Percentiles rank a stretch among this genome's conserved stretches.
Conservation (phyloP, 352 stramenopile genomes). For the Phytophthora pisi region DNA sequence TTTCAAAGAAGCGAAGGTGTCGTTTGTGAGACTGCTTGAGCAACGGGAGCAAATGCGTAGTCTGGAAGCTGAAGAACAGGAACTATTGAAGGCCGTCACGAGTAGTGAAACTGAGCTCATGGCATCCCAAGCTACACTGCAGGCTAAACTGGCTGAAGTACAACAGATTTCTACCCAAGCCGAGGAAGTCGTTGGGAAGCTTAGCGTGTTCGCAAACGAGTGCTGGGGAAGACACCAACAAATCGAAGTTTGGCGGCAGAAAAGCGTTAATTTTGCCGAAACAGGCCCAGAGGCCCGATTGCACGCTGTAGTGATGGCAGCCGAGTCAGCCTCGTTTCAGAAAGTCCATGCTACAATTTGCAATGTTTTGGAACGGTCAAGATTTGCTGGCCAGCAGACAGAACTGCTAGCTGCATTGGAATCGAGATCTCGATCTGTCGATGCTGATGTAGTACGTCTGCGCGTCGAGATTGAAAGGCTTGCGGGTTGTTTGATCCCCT, state of each 20-base stretch:
- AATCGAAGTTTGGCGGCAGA: constrained; percentile 47
- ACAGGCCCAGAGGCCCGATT: constrained; percentile 15
- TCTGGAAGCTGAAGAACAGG: constrained; percentile 38
- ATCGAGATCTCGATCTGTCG: constrained; percentile 36
- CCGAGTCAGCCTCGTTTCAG: constrained; percentile 36
- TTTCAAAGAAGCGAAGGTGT: constrained; percentile 24
- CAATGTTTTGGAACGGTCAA: constrained; percentile 17
- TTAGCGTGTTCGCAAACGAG: constrained; percentile 49
- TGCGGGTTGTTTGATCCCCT: constrained; percentile 39
- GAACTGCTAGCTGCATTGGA: constrained; percentile 35
- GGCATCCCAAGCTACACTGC: constrained; percentile 8
- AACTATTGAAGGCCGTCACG: constrained; percentile 18
- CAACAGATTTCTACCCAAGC: constrained; percentile 6
- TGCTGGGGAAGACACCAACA: constrained; percentile 58
- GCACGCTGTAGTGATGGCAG: constrained; percentile 11
- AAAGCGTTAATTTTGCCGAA: constrained; percentile 33
- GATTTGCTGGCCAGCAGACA: constrained; percentile 14
- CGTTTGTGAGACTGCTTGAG: constrained; percentile 27
- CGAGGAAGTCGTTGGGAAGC: constrained; percentile 20
- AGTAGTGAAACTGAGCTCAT: constrained; percentile 17
- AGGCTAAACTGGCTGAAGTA: constrained; percentile 11
- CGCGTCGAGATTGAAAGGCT: constrained; percentile 36
- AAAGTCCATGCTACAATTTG: constrained; percentile 18
- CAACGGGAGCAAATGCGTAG: constrained; percentile 23
- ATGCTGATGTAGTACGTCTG: constrained; percentile 39